A percentile compares a stretch with the other conserved stretches of the same genome.
Conservation (phyloP, 2,329 filamentous ascomycete species). For the Nothopassalora personata region DNA sequence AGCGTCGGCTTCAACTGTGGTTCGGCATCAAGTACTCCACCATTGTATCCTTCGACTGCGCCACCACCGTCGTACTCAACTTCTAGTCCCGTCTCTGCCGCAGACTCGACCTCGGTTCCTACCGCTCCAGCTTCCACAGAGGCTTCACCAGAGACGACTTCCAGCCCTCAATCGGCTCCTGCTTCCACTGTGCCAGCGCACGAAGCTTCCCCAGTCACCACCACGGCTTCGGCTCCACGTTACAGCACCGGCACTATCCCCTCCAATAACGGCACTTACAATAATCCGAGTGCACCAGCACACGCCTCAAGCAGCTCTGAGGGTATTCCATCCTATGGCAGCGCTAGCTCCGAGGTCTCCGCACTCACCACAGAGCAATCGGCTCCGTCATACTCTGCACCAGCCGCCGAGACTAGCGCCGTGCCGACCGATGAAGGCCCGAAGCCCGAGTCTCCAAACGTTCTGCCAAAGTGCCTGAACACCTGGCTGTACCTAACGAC, state of each 20-base stretch:
- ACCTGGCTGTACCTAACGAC: constrained; percentile 72
- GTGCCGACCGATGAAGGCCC: constrained; percentile 9
- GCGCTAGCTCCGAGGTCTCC: constrained; percentile 13
- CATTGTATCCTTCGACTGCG: constrained; percentile 29
- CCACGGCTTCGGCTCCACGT: neutral
- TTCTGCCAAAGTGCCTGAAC: constrained; percentile 85
- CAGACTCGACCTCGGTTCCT: constrained; percentile 4
- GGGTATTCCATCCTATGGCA: constrained; percentile 10
- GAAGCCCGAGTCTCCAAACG: constrained; percentile 52
- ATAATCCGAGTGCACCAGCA: neutral
- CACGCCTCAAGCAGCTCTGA: neutral
- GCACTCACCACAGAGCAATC: constrained; percentile 10
- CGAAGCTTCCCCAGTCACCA: neutral
- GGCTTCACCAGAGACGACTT: constrained; percentile 13
- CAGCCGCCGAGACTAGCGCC: constrained; percentile 18
- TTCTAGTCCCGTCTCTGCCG: constrained; percentile 18
- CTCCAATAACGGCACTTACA: neutral
- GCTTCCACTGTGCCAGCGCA: neutral
- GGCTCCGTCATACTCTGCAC: constrained; percentile 13
- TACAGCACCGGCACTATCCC: neutral
- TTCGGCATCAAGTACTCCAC: constrained; percentile 27
- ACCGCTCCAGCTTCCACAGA: constrained; percentile 11
- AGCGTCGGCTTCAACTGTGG: constrained; percentile 70
- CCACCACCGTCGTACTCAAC: constrained; percentile 18
- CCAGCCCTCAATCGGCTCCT: neutral